Base-by-base conservation (phyloP, 2,329 filamentous ascomycete species). In the Sporothrix variecibatus region DNA sequence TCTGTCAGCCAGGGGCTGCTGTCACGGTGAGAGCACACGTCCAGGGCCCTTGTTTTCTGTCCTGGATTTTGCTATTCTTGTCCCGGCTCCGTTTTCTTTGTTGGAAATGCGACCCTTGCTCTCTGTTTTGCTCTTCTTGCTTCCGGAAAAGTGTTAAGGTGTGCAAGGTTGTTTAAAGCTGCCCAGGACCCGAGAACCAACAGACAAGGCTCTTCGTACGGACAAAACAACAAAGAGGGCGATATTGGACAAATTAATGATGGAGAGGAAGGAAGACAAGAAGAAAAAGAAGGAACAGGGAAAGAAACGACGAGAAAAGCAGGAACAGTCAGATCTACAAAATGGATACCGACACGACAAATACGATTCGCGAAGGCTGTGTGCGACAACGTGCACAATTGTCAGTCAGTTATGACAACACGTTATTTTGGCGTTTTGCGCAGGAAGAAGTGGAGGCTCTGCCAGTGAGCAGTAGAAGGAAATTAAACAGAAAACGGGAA, bases 131-230 rank as follows among this genome's bases (percentile, higher is more conserved):
- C 43, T 49, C 43, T 60, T 26, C 58, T 64, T 56, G 71, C 60
- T 53, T 68, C 71, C 71, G 71, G 71, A 73, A 73, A 68, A 23
- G 71, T 60, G 34, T 31, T 20, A 49, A 49, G 12, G 51, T 49
- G 67, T 64, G 34, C 34, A 73, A 62, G 43, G 51, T 12, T 20
- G 49, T 68, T 34, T 31, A 53, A 49, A 38, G 31, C 26, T 31
- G 23, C 17, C 56, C 56, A 34, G 28, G 3, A 34, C 56, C 26
- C 23, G 15, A 60, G 20, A 53, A 58, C 69, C 69, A 62, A 71
- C 69, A 60, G 49, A 58, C 67, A 58, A 64, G 38, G 15, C 17
- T 71, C 40, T 40, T 46, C 56, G 31, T 34, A 65, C 72, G 56
- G 60, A 71, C 60, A 20, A 69, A 20, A 11, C 53, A 72, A 72